phyloP scores from a whole-genome alignment of 306 rosid species.

The Cotoneaster glaucophyllus region DNA sequence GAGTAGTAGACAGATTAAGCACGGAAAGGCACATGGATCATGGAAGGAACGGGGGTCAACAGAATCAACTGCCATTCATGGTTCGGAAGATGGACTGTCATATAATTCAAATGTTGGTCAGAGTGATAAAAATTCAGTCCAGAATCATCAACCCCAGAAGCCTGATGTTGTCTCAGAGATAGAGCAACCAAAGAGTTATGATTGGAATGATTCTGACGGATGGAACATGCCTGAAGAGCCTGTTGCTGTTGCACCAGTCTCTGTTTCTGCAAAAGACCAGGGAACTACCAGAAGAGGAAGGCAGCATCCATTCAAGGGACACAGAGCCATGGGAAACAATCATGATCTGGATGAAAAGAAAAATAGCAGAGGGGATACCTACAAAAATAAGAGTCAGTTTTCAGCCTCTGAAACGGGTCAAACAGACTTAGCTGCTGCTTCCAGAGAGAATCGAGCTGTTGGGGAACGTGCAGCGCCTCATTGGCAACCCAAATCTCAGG shows the following conservation, averaged over 20 bases:
- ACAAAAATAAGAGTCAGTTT: constrained; percentile 31
- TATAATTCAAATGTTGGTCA: constrained; percentile 28
- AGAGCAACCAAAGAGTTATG: constrained; percentile 40
- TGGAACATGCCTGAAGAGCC: constrained; percentile 31
- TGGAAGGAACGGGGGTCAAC: constrained; percentile 59
- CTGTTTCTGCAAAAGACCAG: constrained; percentile 47
- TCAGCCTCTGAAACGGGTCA: constrained; percentile 40
- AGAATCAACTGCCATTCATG: constrained; percentile 40
- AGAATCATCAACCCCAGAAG: constrained; percentile 32
- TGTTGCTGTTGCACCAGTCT: constrained; percentile 33
- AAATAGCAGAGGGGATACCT: constrained; percentile 24
- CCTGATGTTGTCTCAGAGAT: constrained; percentile 28
- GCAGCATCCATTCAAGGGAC: constrained; percentile 53
- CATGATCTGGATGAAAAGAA: constrained; percentile 50
- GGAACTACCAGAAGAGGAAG: constrained; percentile 43
- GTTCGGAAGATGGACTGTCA: constrained; percentile 35
- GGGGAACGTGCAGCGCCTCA: constrained; percentile 57
- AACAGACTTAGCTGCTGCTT: constrained; percentile 33
- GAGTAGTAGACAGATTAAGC: constrained; percentile 57
- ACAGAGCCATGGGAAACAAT: constrained; percentile 40
- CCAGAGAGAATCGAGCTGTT: constrained; percentile 52
- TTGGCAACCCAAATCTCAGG: constrained; percentile 83
- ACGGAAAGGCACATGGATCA: constrained; percentile 57
- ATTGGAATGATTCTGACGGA: constrained; percentile 42
- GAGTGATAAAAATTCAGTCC: constrained; percentile 34